Base-by-base conservation (phyloP, 1,139 yeast genomes). In the Entelexis paramagnoliae region DNA sequence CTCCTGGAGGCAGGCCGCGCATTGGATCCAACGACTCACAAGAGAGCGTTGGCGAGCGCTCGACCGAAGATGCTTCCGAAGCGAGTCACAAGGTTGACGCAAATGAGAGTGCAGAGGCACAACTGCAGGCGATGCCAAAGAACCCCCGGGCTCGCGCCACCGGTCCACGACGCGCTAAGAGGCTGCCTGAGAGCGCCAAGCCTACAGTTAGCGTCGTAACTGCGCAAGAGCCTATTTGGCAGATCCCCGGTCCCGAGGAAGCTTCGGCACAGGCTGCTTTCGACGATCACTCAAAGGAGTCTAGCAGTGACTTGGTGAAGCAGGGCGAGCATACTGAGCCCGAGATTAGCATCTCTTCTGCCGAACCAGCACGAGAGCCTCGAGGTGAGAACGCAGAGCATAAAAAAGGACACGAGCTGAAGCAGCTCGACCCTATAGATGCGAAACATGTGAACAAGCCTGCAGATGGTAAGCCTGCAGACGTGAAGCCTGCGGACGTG, bases 141-240 rank as follows among this genome's bases (percentile, higher is more conserved):
- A 22, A 56, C 13, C 54, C 60, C 59, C 69, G 71, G 54, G 68
- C 74, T 29, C 75, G 95, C 59, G 81, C 81, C 0, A 79, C 71
- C 59, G 95, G 95, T 0, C 95, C 95, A 26, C 74, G 76, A 56
- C 78, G 93, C 55, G 20, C 48, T 9, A 42, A 56, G 26, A 78
- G 81, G 59, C 70, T 86, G 48, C 96, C 96, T 1, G 76, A 76
- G 70, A 60, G 59, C 35, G 68, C 68, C 24, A 64, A 66, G 56
- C 58, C 61, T 19, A 56, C 57, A 22, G 60, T 58, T 55, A 46
- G 58, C 2, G 58, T 62, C 4, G 56, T 57, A 1, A 53, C 59
- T 10, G 54, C 57, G 1, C 58, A 57, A 14, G 14, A 22, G 35
- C 55, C 58, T 1, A 55, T 65, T 11, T 67, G 69, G 69, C 50